These are phyloP conservation scores for Psilocybe subaeruginosa DNA, from an alignment of 768 basidiomycete species.

Conservation along the genomic window DNA sequence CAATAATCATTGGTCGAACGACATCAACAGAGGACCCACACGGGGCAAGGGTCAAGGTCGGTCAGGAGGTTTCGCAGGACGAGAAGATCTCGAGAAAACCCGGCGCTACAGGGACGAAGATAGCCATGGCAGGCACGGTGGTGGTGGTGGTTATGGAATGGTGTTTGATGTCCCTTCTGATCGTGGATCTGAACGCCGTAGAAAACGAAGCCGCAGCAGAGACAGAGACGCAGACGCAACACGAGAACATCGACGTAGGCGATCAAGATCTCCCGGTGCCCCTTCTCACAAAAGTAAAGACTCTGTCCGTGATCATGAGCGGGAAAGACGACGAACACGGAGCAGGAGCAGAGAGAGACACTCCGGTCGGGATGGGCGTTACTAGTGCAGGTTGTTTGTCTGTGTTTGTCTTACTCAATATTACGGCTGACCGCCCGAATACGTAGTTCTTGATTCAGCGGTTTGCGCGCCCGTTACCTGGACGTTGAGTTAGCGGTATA, in stretches of 20 bases:
- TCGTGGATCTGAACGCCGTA: constrained; percentile 37
- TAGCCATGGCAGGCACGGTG: constrained; percentile 20
- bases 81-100: constrained; percentile 76
- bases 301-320: constrained; percentile 26
- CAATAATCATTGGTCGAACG: constrained; percentile 83
- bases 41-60: constrained; percentile 38
- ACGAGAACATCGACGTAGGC: constrained; percentile 34
- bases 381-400: constrained; percentile 18
- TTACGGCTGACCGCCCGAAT: constrained; percentile 8
- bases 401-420: constrained; percentile 15
- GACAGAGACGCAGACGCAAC: constrained; percentile 36
- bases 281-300: constrained; percentile 25
- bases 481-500: background rate
- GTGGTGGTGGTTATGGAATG: constrained; percentile 63
- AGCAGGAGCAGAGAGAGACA: constrained; percentile 31
- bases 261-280: constrained; percentile 40
- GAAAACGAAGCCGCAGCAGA: constrained; percentile 57
- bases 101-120: constrained; percentile 62
- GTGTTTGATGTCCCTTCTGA: constrained; percentile 77
- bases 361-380: constrained; percentile 25
- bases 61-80: constrained; percentile 56
- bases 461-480: background rate
- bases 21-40: constrained; percentile 56
- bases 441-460: background rate
- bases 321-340: constrained; percentile 20